These are phyloP conservation scores for Tulasnella sp. DNA, from an alignment of 768 basidiomycete genomes.

Conservation along the genomic window DNA sequence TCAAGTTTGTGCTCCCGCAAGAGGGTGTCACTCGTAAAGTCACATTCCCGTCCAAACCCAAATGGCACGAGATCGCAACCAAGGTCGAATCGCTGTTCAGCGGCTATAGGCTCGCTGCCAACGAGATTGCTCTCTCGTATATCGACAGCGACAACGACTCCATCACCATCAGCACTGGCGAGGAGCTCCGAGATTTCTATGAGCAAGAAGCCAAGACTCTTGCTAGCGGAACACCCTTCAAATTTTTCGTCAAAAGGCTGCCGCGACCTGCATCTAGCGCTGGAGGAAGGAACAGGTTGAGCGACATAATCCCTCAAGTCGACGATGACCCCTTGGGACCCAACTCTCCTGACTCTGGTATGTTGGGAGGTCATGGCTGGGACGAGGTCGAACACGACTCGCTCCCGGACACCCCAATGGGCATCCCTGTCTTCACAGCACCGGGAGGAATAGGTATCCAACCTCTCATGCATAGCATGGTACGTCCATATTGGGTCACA, in stretches of 20 bases:
- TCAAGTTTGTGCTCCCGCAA: conserved; percentile 58
- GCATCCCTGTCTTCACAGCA: conserved; percentile 1
- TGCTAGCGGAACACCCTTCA: conserved; percentile 42
- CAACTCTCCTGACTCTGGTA: conserved; percentile 23
- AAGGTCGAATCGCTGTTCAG: conserved; percentile 55
- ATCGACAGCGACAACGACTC: conserved; percentile 69
- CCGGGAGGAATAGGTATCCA: neutral
- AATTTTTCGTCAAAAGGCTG: conserved; percentile 52
- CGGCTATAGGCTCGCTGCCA: conserved; percentile 46
- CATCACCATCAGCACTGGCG: conserved; percentile 70
- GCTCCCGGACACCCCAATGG: neutral
- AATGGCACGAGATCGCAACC: conserved; percentile 55
- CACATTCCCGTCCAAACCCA: conserved; percentile 50
- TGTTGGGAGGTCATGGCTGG: conserved; percentile 7
- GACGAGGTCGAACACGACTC: neutral
- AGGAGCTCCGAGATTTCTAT: conserved; percentile 75
- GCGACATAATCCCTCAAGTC: conserved; percentile 10
- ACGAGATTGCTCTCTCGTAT: conserved; percentile 65
- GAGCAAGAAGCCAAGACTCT: conserved; percentile 32
- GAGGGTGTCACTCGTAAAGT: conserved; percentile 60
- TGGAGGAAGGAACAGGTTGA: neutral
- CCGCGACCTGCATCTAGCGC: neutral
- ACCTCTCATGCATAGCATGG: conserved; percentile 6
- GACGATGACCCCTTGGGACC: neutral
- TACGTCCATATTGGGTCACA: neutral